These are phyloP conservation scores for Fusarium euwallaceae DNA, from an alignment of 2,329 filamentous ascomycete species.

Conservation along the genomic window DNA sequence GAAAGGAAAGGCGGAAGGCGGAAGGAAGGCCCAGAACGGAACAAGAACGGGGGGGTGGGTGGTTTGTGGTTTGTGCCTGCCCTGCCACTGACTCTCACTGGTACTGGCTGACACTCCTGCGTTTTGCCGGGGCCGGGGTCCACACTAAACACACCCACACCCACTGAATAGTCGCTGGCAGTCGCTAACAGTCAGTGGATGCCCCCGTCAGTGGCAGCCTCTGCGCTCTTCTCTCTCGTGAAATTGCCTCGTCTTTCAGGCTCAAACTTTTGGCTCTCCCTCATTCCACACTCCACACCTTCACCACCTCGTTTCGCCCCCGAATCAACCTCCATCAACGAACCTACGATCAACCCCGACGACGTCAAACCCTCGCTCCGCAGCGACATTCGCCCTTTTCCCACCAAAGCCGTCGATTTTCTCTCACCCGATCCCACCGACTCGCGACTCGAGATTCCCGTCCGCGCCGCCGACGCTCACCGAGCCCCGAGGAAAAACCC, in stretches of 20 bases:
- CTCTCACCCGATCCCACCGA: conserved; percentile 9
- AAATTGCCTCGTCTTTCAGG: conserved; percentile 52
- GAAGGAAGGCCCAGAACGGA: not conserved
- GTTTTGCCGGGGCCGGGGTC: conserved; percentile 31
- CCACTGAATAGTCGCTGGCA: not conserved
- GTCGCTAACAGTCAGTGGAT: not conserved
- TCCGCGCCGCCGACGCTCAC: conserved; percentile 40
- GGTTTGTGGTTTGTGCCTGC: conserved; percentile 7
- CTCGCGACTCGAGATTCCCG: conserved; percentile 24
- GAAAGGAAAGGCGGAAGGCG: not conserved
- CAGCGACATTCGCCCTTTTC: conserved; percentile 44
- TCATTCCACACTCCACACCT: conserved; percentile 48
- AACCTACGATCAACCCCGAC: conserved; percentile 39
- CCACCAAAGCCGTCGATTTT: conserved; percentile 30
- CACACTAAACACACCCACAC: not conserved
- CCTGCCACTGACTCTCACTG: not conserved
- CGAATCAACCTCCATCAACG: conserved; percentile 48
- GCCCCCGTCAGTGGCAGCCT: not conserved
- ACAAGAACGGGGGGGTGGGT: conserved; percentile 1
- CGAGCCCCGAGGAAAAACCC: conserved; percentile 44
- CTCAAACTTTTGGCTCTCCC: conserved; percentile 43
- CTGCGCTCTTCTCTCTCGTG: conserved; percentile 1
- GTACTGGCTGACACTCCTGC: conserved; percentile 14
- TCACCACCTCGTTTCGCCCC: conserved; percentile 47
- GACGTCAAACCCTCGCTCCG: conserved; percentile 44